phyloP scores from a whole-genome alignment of 495 filamentous ascomycete species.

The Aspergillus bertholletiae region DNA sequence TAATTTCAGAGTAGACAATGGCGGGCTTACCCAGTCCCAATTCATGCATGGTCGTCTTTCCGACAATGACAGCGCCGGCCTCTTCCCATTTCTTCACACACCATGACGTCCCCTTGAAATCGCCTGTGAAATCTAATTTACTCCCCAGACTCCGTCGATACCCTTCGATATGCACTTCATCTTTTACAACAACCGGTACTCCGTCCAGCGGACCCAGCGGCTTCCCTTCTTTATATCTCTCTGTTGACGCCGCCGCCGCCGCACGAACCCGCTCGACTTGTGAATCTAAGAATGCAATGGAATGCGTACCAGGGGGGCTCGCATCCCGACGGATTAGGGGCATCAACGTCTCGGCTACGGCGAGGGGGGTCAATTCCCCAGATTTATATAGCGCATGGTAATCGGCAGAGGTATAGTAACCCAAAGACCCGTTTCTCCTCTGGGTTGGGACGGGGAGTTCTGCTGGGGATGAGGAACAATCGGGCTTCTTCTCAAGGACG shows the following conservation, averaged over 20 bases:
- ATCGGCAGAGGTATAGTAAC: constrained; percentile 69
- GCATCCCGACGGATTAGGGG: constrained; percentile 62
- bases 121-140: constrained; percentile 52
- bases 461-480: constrained; percentile 21
- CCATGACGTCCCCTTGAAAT: constrained; percentile 57
- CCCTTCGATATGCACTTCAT: constrained; percentile 74
- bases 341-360: constrained; percentile 66
- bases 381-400: constrained; percentile 71
- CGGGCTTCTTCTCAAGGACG: constrained; percentile 33
- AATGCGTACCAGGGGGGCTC: constrained; percentile 52
- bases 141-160: constrained; percentile 66
- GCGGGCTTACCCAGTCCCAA: constrained; percentile 60
- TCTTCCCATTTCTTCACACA: constrained; percentile 72
- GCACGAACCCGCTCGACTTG: constrained; percentile 56
- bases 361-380: constrained; percentile 64
- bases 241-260: constrained; percentile 68
- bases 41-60: constrained; percentile 92
- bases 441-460: constrained; percentile 18
- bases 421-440: constrained; percentile 32
- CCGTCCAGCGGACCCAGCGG: constrained; percentile 72
- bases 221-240: constrained; percentile 62
- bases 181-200: constrained; percentile 80
- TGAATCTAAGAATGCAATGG: constrained; percentile 63
- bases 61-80: constrained; percentile 76
- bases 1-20: no score